These are phyloP conservation scores for Myrica gale DNA, from an alignment of 306 rosid species.

Conservation along the genomic window DNA sequence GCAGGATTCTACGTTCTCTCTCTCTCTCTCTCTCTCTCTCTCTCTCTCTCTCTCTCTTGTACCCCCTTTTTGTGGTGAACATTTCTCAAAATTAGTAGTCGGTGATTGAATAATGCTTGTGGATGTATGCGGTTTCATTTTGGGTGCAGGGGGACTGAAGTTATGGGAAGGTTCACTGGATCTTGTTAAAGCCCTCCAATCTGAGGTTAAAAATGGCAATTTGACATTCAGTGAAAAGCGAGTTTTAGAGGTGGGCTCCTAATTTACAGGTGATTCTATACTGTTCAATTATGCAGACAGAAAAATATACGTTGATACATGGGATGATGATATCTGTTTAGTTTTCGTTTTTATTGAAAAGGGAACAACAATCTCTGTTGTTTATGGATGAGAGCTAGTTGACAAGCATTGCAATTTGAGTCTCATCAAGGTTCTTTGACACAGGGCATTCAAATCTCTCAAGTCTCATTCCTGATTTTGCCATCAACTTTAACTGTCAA, in stretches of 20 bases:
- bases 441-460: not conserved
- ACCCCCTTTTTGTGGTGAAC: not conserved
- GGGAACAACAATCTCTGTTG: not conserved
- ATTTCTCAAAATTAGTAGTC: not conserved
- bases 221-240: conserved; percentile 55
- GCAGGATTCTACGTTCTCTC: conserved; percentile 14
- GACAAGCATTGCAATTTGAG: not conserved
- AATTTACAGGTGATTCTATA: conserved; percentile 35
- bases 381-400: not conserved
- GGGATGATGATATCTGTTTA: not conserved
- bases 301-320: not conserved
- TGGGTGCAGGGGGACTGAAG: conserved; percentile 72
- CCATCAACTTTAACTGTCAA: not conserved
- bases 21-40: not conserved
- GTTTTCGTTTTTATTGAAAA: not conserved
- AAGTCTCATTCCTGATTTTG: not conserved
- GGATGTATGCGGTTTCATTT: conserved; percentile 18
- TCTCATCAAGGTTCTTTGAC: not conserved
- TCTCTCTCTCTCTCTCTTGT: not conserved
- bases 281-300: not conserved
- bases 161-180: conserved; percentile 92
- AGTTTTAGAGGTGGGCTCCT: conserved; percentile 79
- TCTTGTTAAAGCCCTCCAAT: conserved; percentile 66
- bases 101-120: not conserved
- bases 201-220: conserved; percentile 48